Evolutionary conservation across 1,284 basidiomycete species (phyloP).

Genomic region (Takashimella tepidaria): DNA sequence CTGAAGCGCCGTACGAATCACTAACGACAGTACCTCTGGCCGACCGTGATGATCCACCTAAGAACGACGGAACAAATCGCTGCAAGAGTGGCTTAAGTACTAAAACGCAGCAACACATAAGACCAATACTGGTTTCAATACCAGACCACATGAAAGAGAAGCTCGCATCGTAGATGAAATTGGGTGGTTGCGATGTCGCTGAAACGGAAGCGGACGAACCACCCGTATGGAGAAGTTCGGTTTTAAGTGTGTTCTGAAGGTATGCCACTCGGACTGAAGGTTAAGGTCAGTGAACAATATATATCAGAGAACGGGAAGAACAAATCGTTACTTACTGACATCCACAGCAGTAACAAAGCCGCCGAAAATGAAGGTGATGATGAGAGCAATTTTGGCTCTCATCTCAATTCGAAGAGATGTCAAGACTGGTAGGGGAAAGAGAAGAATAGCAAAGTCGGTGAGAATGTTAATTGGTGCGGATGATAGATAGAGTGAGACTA

Average conservation of each 20-base stretch:
- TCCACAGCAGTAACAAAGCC: constrained; percentile 46
- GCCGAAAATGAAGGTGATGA: constrained; percentile 43
- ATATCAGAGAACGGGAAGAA: neutral
- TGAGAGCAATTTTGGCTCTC: constrained; percentile 42
- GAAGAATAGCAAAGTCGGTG: constrained; percentile 45
- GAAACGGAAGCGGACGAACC: constrained; percentile 8
- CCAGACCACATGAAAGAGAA: constrained; percentile 45
- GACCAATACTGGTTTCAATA: constrained; percentile 43
- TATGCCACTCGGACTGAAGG: constrained; percentile 37
- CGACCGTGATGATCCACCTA: constrained; percentile 4
- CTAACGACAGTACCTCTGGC: neutral
- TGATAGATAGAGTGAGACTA: constrained; percentile 42
- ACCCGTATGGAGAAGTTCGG: constrained; percentile 15
- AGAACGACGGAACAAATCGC: constrained; percentile 25
- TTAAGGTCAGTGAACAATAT: neutral
- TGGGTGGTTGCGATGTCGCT: constrained; percentile 16
- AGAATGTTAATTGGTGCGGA: constrained; percentile 45
- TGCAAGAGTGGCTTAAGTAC: constrained; percentile 46
- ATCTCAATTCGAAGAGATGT: constrained; percentile 43
- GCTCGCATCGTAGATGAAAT: constrained; percentile 39
- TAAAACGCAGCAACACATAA: constrained; percentile 42
- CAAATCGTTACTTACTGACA: constrained; percentile 17
- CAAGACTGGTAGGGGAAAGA: constrained; percentile 45
- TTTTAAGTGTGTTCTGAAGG: constrained; percentile 36
- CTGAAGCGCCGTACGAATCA: neutral